phyloP scores from a whole-genome alignment of 1,284 basidiomycete species.

The Microbotryum scabiosae region DNA sequence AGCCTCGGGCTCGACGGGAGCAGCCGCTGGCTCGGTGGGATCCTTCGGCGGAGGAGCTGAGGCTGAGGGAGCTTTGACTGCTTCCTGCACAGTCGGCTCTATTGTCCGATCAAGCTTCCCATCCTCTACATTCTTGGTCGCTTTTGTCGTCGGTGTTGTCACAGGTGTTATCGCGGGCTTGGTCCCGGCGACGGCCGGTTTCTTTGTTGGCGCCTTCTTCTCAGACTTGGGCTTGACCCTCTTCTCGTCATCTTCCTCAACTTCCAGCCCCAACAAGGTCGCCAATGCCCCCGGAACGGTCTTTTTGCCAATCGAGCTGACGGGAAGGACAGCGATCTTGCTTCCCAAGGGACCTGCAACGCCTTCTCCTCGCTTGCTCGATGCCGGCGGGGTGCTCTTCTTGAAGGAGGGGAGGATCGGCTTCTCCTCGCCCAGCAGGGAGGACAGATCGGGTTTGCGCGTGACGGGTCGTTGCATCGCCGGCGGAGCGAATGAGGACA shows the following conservation, averaged over 20 bases:
- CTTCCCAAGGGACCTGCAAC: constrained; percentile 5
- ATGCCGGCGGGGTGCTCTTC: not conserved
- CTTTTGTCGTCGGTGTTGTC: not conserved
- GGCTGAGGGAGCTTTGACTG: not conserved
- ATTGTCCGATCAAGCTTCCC: not conserved
- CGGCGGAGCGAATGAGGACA: not conserved
- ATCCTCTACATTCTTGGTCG: not conserved
- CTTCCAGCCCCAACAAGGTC: constrained; percentile 19
- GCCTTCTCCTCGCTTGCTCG: not conserved
- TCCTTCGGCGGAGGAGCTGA: not conserved
- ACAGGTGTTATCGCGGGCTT: not conserved
- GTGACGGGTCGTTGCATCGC: not conserved
- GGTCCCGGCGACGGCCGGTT: not conserved
- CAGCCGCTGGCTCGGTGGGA: not conserved
- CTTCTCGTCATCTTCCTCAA: constrained; percentile 8
- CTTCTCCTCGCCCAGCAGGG: constrained; percentile 22
- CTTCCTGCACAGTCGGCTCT: not conserved
- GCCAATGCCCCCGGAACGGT: constrained; percentile 21
- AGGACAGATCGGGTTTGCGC: constrained; percentile 12
- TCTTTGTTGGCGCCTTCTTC: not conserved
- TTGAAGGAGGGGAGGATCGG: constrained; percentile 10
- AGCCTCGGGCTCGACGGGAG: not conserved
- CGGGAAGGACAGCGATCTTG: constrained; percentile 15
- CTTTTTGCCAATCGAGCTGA: constrained; percentile 16
- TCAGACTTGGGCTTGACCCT: not conserved